Conservation (phyloP, 495 filamentous ascomycete species). For the Terfezia boudieri region DNA sequence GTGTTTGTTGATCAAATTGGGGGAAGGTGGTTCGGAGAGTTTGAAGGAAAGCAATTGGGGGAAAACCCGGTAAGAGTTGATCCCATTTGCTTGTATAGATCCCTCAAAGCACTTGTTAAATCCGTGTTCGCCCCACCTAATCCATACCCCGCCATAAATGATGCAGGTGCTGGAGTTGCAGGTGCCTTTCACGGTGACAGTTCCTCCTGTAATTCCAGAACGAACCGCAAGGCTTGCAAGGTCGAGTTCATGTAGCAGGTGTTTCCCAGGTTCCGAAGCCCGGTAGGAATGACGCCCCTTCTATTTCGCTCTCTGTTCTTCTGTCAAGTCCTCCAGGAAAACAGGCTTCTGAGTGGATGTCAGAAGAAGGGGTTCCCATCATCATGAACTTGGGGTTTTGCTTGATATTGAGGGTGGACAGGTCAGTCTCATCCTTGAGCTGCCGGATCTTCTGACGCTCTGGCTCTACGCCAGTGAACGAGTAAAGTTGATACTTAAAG, state of each 20-base stretch:
- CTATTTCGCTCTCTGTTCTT: constrained; percentile 64
- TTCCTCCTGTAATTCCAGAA: constrained; percentile 77
- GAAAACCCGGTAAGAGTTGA: constrained; percentile 74
- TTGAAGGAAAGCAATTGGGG: constrained; percentile 65
- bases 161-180: constrained; percentile 3
- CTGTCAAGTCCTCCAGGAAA: constrained; percentile 95
- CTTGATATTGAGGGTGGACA: constrained; percentile 67
- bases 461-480: constrained; percentile 84
- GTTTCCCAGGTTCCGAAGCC: constrained; percentile 81
- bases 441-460: constrained; percentile 86
- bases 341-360: constrained; percentile 58
- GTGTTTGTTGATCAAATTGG: constrained; percentile 78
- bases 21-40: constrained; percentile 62
- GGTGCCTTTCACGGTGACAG: constrained; percentile 41
- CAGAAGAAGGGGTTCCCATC: constrained; percentile 67
- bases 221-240: constrained; percentile 63
- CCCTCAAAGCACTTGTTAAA: constrained; percentile 55
- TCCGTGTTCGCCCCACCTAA: constrained; percentile 42
- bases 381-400: constrained; percentile 79
- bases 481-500: constrained; percentile 88
- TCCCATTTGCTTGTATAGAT: constrained; percentile 83
- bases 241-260: constrained; percentile 98
- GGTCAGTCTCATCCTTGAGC: constrained; percentile 80
- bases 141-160: constrained; percentile 27
- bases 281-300: constrained; percentile 72